phyloP scores from a whole-genome alignment of 257 asterid genomes.

The Solanum chaucha region DNA sequence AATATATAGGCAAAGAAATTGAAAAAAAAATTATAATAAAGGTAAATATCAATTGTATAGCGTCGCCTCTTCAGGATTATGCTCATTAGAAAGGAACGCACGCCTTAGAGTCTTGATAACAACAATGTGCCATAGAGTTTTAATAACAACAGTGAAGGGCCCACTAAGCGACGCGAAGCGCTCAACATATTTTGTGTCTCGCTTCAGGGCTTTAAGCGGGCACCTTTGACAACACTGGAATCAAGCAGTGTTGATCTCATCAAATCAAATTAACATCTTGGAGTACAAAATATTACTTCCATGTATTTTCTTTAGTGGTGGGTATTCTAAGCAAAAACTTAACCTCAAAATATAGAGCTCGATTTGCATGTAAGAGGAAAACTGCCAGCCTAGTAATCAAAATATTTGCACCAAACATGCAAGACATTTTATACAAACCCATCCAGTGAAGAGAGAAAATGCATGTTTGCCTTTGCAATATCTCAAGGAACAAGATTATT shows the following conservation, averaged over 20 bases:
- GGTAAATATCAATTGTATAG: background rate
- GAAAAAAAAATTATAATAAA: background rate
- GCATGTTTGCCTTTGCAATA: background rate
- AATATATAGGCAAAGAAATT: background rate
- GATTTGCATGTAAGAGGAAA: background rate
- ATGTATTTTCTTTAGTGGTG: background rate
- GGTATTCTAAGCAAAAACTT: background rate
- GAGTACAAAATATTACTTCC: background rate
- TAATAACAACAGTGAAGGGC: background rate
- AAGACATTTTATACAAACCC: background rate
- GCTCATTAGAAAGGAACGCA: background rate
- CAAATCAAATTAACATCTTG: background rate
- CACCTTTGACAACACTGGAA: background rate
- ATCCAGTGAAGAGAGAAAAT: background rate
- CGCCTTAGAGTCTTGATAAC: background rate
- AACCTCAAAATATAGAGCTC: background rate
- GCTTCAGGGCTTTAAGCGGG: background rate
- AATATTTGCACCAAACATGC: background rate
- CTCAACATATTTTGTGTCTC: background rate
- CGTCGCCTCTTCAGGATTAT: background rate
- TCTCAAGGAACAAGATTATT: background rate
- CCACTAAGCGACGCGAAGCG: background rate
- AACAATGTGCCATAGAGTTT: background rate
- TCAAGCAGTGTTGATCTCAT: background rate
- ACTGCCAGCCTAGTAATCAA: background rate